These are phyloP conservation scores for Fragaria nilgerrensis DNA, from an alignment of 306 rosid genomes.

Conservation along the genomic window DNA sequence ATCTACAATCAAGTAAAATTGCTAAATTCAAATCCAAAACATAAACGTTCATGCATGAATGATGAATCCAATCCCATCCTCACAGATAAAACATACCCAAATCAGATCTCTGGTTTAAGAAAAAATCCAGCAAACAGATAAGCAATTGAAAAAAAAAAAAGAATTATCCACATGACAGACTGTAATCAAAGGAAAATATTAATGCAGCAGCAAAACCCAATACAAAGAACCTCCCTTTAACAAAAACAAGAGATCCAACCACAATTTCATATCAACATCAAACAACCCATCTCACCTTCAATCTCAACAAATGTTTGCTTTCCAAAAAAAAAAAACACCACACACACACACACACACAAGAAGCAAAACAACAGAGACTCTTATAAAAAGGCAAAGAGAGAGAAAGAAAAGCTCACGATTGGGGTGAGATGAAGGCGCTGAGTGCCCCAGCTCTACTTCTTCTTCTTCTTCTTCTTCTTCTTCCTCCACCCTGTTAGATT, in stretches of 20 bases:
- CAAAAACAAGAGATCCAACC: conserved; percentile 21
- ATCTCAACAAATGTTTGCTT: conserved; percentile 7
- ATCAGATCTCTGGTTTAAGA: conserved; percentile 26
- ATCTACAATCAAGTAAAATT: conserved; percentile 7
- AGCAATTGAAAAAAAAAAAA: conserved; percentile 5
- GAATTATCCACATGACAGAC: conserved; percentile 11
- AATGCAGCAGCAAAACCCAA: conserved; percentile 33
- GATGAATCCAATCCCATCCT: conserved; percentile 14
- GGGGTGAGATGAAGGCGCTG: conserved; percentile 28
- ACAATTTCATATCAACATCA: conserved; percentile 19
- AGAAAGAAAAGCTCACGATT: conserved; percentile 41
- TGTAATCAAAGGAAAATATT: conserved; percentile 19
- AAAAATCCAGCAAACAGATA: conserved; percentile 2
- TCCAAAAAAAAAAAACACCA: not conserved
- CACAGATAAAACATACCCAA: conserved; percentile 13
- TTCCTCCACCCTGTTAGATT: conserved; percentile 20
- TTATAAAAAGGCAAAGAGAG: not conserved
- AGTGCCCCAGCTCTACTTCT: conserved; percentile 15
- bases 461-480: conserved; percentile 1
- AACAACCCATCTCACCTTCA: conserved; percentile 21
- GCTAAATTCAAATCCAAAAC: conserved; percentile 2
- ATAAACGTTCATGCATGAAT: not conserved
- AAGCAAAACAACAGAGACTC: not conserved
- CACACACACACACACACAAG: not conserved
- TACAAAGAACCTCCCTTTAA: not conserved